Evolutionary conservation across 805 yeast genomes (phyloP).

Genomic region (Brettanomyces sp.): DNA sequence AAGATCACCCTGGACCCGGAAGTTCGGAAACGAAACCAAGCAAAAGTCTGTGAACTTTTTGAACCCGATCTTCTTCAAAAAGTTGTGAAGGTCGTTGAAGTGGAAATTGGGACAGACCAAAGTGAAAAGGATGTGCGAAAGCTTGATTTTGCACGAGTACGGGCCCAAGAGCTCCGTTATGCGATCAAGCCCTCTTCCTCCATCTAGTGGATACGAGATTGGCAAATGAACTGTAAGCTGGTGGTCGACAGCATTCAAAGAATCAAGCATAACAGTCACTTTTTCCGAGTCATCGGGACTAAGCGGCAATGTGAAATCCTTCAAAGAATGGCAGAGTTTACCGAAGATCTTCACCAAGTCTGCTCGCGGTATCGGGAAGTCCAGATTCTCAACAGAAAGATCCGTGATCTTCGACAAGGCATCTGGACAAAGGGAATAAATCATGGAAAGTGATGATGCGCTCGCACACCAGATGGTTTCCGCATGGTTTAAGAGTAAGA

Average conservation of each 20-base stretch:
- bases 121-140: constrained; percentile 2
- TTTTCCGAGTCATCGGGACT: constrained; percentile 1
- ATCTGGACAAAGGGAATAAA: constrained; percentile 1
- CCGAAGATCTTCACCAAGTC: neutral
- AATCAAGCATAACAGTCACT: constrained; percentile 1
- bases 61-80: constrained; percentile 1
- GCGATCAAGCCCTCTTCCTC: neutral
- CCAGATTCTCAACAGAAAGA: constrained; percentile 4
- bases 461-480: constrained; percentile 5
- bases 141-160: neutral
- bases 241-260: neutral
- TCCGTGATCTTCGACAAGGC: constrained; percentile 3
- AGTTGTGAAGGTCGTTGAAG: constrained; percentile 1
- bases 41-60: constrained; percentile 5
- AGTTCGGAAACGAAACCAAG: constrained; percentile 1
- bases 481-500: neutral
- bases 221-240: constrained; percentile 1
- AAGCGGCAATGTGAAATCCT: constrained; percentile 4
- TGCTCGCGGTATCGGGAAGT: neutral
- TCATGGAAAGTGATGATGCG: constrained; percentile 1
- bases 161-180: neutral
- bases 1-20: constrained; percentile 2
- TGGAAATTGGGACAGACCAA: neutral
- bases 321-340: neutral
- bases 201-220: constrained; percentile 3